Base-by-base conservation (phyloP, 2,329 filamentous ascomycete genomes). In the Diaporthe humulicola region DNA sequence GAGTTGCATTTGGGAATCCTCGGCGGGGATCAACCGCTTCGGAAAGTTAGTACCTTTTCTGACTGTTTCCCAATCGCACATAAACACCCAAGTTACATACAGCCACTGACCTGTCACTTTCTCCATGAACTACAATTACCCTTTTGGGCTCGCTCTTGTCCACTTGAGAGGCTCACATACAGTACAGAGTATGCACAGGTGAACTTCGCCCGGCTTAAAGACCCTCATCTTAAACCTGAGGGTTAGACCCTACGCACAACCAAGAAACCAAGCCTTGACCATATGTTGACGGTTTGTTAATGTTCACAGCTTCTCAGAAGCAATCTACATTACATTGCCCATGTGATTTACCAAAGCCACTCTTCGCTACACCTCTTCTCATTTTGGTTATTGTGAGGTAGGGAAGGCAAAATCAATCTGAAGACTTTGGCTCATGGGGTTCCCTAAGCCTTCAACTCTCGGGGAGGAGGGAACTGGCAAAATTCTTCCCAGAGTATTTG, bases 21-120 rank as follows among this genome's bases (percentile, higher is more conserved):
- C 58, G 58, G 58, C 58, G 58, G 58, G n/a, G 9, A 45, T 64
- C 17, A 25, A 64, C 40, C 40, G 25, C 58, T 64, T 33, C 22
- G 25, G 38, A 30, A 28, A 45, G 25, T 40, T 4, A 45, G 19
- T 64, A 22, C 10, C 25, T 3, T 14, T 22, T 5, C 4, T 17
- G 15, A 22, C 3, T 12, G 17, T 45, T 30, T 45, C 38, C 15
- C 22, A 7, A 45, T 30, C 58, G 58, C 38, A 30, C 38, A 30
- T 12, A 4, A 30, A 40, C n/a, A 25, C 25, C 38, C 2, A 45
- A 45, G 58, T 19, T 12, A n/a, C 10, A 40, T 22, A 30, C 36
- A 60, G 56, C 15, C 33, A 22, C 19, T 64, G 25, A 45, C 17
- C 38, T 45, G 8, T 28, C 19, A 2, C 4, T 9, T 40, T 61